A percentile compares a stretch with the other conserved stretches of the same genome.
phyloP scores from a whole-genome alignment of 2,329 filamentous ascomycete species.

The Metarhizium anisopliae region DNA sequence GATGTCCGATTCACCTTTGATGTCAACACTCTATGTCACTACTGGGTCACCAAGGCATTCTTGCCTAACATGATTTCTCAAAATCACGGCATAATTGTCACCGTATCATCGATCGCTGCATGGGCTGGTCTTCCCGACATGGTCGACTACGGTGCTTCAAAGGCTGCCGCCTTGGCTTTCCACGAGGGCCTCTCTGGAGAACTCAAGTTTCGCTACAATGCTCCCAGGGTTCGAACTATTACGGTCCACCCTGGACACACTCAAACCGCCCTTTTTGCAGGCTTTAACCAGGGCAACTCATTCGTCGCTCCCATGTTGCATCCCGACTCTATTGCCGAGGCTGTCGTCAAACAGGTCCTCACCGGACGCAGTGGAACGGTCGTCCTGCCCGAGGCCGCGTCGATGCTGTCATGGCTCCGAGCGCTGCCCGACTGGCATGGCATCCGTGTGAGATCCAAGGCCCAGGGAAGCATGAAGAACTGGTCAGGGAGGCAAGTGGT shows the following conservation, averaged over 20 bases:
- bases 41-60: slow-evolving; percentile 58
- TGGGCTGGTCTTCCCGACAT: slow-evolving; percentile 53
- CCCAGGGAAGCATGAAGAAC: slow-evolving; percentile 30
- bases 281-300: slow-evolving; percentile 46
- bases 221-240: slow-evolving; percentile 56
- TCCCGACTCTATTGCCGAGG: slow-evolving; percentile 33
- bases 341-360: slow-evolving; percentile 40
- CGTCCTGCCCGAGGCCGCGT: slow-evolving; percentile 33
- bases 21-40: slow-evolving; percentile 61
- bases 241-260: slow-evolving; percentile 46
- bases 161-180: slow-evolving; percentile 57
- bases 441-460: slow-evolving; percentile 37
- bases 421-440: slow-evolving; percentile 56
- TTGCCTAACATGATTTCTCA: slow-evolving; percentile 52
- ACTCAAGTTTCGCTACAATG: slow-evolving; percentile 50
- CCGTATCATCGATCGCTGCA: slow-evolving; percentile 55
- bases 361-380: slow-evolving; percentile 38
- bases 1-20: slow-evolving; percentile 60
- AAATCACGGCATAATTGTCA: slow-evolving; percentile 68
- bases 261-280: slow-evolving; percentile 24
- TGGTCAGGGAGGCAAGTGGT: slow-evolving; percentile 40
- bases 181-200: slow-evolving; percentile 58
- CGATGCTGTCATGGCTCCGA: slow-evolving; percentile 33
- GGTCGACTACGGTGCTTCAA: slow-evolving; percentile 59
- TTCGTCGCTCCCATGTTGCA: slow-evolving; percentile 25